phyloP scores from a whole-genome alignment of 75 land plant species.

The Selaginella tamariscina region DNA sequence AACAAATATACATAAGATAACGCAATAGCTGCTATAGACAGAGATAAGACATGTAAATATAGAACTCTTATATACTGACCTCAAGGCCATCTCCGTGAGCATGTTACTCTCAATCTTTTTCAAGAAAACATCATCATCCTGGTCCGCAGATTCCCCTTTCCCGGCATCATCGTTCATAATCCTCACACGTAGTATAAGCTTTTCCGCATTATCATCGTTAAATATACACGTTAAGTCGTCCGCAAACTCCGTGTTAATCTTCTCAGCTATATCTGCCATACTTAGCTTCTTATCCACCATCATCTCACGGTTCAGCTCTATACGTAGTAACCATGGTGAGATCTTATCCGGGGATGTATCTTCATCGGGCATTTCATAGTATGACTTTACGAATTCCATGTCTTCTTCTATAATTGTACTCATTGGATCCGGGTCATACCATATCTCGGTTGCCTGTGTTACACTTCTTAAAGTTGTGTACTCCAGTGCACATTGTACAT shows the following conservation, averaged over 20 bases:
- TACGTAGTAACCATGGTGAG: conserved; percentile 95
- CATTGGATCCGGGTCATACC: conserved; percentile 99
- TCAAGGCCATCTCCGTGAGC: conserved; percentile 91
- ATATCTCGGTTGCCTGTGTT: conserved; percentile 91
- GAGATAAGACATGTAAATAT: too few species aligned
- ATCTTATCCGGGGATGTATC: conserved; percentile 85
- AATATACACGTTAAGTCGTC: conserved; percentile 95
- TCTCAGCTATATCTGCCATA: conserved; percentile 97
- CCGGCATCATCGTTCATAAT: conserved; percentile 95
- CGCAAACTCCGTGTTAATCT: conserved; percentile 92
- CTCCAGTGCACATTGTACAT: conserved; percentile 92
- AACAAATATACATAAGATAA: too few species aligned
- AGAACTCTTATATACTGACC: too few species aligned
- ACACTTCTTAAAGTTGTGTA: conserved; percentile 91
- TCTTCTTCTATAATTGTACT: conserved; percentile 93
- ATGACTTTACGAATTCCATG: conserved; percentile 81
- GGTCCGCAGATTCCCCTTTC: conserved; percentile 66
- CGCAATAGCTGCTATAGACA: too few species aligned
- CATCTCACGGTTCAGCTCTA: conserved; percentile 95
- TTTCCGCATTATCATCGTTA: conserved; percentile 97
- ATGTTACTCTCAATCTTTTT: conserved; percentile 94
- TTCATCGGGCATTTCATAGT: conserved; percentile 97
- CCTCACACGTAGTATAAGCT: conserved; percentile 78
- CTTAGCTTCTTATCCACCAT: conserved; percentile 98
- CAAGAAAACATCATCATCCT: conserved; percentile 92